phyloP scores from a whole-genome alignment of 192 early-diverging fungal genomes.

The Coemansia sp. region DNA sequence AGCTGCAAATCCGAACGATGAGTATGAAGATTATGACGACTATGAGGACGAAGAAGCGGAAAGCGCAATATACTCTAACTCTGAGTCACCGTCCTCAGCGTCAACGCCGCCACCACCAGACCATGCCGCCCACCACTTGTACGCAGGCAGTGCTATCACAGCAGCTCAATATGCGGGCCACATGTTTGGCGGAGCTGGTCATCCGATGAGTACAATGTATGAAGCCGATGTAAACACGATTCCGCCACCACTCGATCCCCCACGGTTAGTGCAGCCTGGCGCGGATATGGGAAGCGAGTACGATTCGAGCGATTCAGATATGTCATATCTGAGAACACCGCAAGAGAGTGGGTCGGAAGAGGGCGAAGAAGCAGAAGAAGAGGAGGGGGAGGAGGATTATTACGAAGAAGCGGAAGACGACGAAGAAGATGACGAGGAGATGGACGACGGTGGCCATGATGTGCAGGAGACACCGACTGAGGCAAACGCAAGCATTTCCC shows the following conservation, averaged over 20 bases:
- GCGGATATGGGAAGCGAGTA: slow-evolving; percentile 14
- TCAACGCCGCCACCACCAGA: not conserved
- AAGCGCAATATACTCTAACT: not conserved
- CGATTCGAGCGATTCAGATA: slow-evolving; percentile 42
- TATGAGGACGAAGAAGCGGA: not conserved
- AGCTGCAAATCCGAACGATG: not conserved
- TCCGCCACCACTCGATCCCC: slow-evolving; percentile 16
- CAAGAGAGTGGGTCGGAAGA: slow-evolving; percentile 33
- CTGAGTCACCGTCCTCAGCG: slow-evolving; percentile 3
- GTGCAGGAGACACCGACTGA: not conserved
- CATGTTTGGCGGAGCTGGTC: not conserved
- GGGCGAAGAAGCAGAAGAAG: slow-evolving; percentile 14
- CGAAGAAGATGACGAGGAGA: not conserved
- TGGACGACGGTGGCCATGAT: not conserved
- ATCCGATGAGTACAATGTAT: not conserved
- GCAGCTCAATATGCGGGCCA: slow-evolving; percentile 1
- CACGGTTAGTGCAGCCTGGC: slow-evolving; percentile 2
- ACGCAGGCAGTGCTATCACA: not conserved
- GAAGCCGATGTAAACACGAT: not conserved
- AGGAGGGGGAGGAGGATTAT: slow-evolving; percentile 5
- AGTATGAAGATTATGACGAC: not conserved
- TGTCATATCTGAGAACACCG: slow-evolving; percentile 42
- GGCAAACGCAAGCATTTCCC: not conserved
- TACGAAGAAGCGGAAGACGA: slow-evolving; percentile 1
- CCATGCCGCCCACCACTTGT: not conserved